Base-by-base conservation (phyloP, 2,329 filamentous ascomycete species). In the Zasmidium cellare region DNA sequence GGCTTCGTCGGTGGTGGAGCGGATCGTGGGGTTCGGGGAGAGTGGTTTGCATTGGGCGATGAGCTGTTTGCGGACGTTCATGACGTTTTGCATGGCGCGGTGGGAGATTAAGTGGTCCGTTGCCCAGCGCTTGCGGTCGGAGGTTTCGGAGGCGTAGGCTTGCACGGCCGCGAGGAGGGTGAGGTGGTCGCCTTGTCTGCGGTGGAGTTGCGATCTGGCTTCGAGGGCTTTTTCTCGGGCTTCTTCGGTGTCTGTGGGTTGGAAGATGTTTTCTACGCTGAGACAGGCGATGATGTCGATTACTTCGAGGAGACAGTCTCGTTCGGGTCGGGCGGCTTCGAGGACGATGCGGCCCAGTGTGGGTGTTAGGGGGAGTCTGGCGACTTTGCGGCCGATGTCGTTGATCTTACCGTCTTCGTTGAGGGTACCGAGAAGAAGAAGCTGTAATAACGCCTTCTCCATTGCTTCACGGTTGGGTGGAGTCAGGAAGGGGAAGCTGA, bases 401-500 rank as follows among this genome's bases (percentile, higher is more conserved):
- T 88, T 97, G 68, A 99, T 91, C 1, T 78, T 77, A 5, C 91
- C 92, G 6, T 84, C 78, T 20, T 90, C 84, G 23, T 85, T 81
- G 0, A 99, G 75, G 0, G 92, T 92, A 11, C 88, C 86, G 2
- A 99, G 85, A 35, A 88, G 84, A 53, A 91, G 84, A 0, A 99
- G 82, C 54, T 94, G 89, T 5, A 94, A 75, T 1, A 97, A 79
- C 0, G 92, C 92, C 65, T 91, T 91, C 66, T 93, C 87, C 51
- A 97, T 84, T 0, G 90, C 83, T 62, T 96, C 88, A 2, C 86
- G 76, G 9, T 90, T 86, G 0, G 94, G 94, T 0, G 84, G 82
- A 55, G 96, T 92, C 71, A 97, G 87, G 49, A 97, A 85, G 0
- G 93, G 91, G 61, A 99, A 99, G 0, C 82, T 79, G 19, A 92